Base-by-base conservation (phyloP, 768 basidiomycete genomes). In the Boletus subcaerulescens region DNA sequence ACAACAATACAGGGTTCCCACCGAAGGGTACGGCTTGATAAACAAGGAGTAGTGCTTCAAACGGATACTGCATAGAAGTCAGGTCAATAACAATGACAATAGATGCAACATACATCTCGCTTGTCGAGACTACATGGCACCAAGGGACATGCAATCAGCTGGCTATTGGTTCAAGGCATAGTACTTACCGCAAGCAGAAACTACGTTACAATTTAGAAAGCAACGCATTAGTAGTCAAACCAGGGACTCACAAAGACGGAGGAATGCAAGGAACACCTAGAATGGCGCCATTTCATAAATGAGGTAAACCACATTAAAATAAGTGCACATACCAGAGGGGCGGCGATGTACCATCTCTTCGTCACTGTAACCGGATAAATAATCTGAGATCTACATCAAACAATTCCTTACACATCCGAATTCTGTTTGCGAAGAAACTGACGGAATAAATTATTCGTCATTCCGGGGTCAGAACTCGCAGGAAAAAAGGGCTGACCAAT, bases 361-460 rank as follows among this genome's bases (percentile, higher is more conserved):
- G 67, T 71, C 56, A 71, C 69, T 71, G 36, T 2, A 32, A 48
- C 45, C 3, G 1, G 0, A 32, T 68, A 29, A 68, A 55, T 1
- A 24, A 53, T 15, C 20, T 29, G n/a, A 1, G 1, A 1, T 18
- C 29, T 32, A 42, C 3, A 5, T 5, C 4, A 14, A 15, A 26
- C 13, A 3, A 43, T n/a, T 17, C 15, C 69, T 58, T 59, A 71
- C 69, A 50, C 67, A 63, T 69, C n/a, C 71, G 62, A 33, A 71
- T 67, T 56, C 69, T 62, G 58, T 71, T 71, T 3, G 69, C 69
- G 35, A 72, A 71, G 61, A 71, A 71, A 29, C 69, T 70, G 3
- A 40, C 0, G 24, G 12, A 26, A 26, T 15, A 26, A 3, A 8
- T 22, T 0, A 18, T 3, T 56, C 26, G 55, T 18, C 13, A 38